phyloP scores from a whole-genome alignment of 768 basidiomycete genomes.

The Boletus coccyginus region DNA sequence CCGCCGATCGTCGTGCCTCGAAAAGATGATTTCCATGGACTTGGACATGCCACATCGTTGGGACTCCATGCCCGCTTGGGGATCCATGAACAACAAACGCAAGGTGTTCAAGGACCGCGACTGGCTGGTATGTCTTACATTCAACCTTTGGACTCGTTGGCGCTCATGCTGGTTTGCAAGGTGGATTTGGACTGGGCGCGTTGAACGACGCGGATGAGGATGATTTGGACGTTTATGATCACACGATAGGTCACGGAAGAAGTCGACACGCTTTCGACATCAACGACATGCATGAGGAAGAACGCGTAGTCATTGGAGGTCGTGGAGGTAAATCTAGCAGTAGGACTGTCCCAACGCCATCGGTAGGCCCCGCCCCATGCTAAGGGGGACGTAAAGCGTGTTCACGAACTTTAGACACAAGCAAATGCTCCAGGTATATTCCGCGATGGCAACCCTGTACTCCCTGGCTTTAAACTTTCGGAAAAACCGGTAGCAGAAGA shows the following conservation, averaged over 20 bases:
- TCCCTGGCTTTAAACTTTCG: slow-evolving; percentile 74
- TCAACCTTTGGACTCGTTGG: background rate
- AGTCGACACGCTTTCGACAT: slow-evolving; percentile 65
- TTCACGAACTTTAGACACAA: slow-evolving; percentile 23
- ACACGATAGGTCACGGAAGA: slow-evolving; percentile 32
- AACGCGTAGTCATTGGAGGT: slow-evolving; percentile 44
- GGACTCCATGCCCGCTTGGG: slow-evolving; percentile 61
- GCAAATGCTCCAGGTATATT: slow-evolving; percentile 39
- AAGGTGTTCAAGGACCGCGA: slow-evolving; percentile 42
- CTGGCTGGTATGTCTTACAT: slow-evolving; percentile 48
- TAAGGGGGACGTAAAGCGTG: background rate
- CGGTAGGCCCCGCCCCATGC: slow-evolving; percentile 8
- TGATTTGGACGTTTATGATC: slow-evolving; percentile 82
- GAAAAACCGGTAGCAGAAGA: slow-evolving; percentile 68
- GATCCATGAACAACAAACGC: slow-evolving; percentile 18
- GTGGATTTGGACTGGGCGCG: slow-evolving; percentile 86
- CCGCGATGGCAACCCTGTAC: slow-evolving; percentile 69
- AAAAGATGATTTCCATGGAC: slow-evolving; percentile 77
- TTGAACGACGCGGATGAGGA: slow-evolving; percentile 95
- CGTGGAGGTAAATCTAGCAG: slow-evolving; percentile 14
- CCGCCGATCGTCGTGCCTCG: slow-evolving; percentile 56
- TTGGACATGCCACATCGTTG: slow-evolving; percentile 74
- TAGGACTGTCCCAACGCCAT: background rate
- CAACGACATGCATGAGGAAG: slow-evolving; percentile 62
- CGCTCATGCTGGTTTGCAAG: slow-evolving; percentile 35